Evolutionary conservation across 257 asterid species (phyloP).

Genomic region (Fraxinus pennsylvanica): DNA sequence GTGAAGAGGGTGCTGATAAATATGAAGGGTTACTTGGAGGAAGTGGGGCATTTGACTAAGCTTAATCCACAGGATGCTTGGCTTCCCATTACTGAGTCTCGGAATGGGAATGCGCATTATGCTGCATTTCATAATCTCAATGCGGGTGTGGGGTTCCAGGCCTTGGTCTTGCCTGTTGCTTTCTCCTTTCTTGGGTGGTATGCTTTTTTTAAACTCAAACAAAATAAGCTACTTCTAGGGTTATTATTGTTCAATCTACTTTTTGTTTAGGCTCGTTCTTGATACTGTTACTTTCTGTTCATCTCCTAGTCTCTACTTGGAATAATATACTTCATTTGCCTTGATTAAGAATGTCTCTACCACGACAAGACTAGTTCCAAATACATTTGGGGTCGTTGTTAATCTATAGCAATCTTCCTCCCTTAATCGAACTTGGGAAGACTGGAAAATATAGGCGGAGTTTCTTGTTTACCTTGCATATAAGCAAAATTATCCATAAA

Average conservation of each 20-base stretch:
- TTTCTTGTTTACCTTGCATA: too few relatives aligned
- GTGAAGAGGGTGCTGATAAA: conserved; percentile 86
- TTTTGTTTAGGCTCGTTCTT: neutral
- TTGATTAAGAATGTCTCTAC: neutral
- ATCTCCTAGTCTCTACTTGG: neutral
- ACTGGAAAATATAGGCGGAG: neutral
- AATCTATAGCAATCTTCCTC: neutral
- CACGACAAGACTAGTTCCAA: too few relatives aligned
- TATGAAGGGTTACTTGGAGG: conserved; percentile 94
- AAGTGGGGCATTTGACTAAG: conserved; percentile 91
- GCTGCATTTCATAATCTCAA: conserved; percentile 95
- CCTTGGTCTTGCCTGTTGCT: conserved; percentile 89
- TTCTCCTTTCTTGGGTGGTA: conserved; percentile 98
- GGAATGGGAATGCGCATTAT: conserved; percentile 93
- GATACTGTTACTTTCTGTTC: neutral
- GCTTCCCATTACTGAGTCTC: conserved; percentile 97
- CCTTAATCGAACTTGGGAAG: neutral
- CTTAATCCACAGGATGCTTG: conserved; percentile 98
- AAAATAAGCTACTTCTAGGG: neutral
- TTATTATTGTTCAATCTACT: neutral
- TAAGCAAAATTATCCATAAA: neutral
- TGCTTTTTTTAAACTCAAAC: neutral
- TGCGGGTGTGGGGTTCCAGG: conserved; percentile 97
- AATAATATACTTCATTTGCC: neutral
- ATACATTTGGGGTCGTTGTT: neutral